Evolutionary conservation across 768 basidiomycete genomes (phyloP).

Genomic region (Rhizopogon roseolus): DNA sequence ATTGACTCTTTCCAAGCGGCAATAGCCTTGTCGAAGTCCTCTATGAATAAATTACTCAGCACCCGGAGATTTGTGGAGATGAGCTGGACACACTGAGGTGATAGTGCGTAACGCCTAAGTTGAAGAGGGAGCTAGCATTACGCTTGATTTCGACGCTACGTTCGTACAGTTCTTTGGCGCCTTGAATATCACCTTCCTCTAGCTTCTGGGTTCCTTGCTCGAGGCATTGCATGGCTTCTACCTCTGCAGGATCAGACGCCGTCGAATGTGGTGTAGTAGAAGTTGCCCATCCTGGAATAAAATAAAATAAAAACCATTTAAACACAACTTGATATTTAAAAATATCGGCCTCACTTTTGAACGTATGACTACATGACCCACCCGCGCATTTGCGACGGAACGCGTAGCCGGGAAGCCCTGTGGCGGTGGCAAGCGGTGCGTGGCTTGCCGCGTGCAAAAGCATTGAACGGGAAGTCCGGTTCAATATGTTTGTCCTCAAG

Average conservation of each 20-base stretch:
- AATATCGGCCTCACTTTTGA: slow-evolving; percentile 24
- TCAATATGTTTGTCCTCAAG: slow-evolving; percentile 18
- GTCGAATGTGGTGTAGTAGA: slow-evolving; percentile 80
- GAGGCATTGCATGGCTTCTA: slow-evolving; percentile 71
- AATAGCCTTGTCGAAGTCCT: slow-evolving; percentile 87
- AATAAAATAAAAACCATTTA: neutral
- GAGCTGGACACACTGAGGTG: slow-evolving; percentile 59
- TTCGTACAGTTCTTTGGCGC: slow-evolving; percentile 70
- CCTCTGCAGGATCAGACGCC: slow-evolving; percentile 76
- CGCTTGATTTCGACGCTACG: slow-evolving; percentile 78
- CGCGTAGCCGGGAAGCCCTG: slow-evolving; percentile 1
- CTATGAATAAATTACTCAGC: slow-evolving; percentile 33
- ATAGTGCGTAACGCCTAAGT: slow-evolving; percentile 85
- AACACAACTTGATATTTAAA: neutral
- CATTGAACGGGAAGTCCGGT: slow-evolving; percentile 16
- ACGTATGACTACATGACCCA: slow-evolving; percentile 4
- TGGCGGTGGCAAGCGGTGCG: neutral
- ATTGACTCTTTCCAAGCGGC: slow-evolving; percentile 85
- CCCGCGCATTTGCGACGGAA: slow-evolving; percentile 7
- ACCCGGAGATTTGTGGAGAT: slow-evolving; percentile 9
- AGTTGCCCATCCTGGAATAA: slow-evolving; percentile 61
- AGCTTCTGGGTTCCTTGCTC: slow-evolving; percentile 82
- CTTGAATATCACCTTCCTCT: slow-evolving; percentile 81
- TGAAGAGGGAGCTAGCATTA: slow-evolving; percentile 79
- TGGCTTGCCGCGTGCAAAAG: slow-evolving; percentile 13